Evolutionary conservation across 805 yeast species (phyloP).

Genomic region (Metschnikowia cubensis): DNA sequence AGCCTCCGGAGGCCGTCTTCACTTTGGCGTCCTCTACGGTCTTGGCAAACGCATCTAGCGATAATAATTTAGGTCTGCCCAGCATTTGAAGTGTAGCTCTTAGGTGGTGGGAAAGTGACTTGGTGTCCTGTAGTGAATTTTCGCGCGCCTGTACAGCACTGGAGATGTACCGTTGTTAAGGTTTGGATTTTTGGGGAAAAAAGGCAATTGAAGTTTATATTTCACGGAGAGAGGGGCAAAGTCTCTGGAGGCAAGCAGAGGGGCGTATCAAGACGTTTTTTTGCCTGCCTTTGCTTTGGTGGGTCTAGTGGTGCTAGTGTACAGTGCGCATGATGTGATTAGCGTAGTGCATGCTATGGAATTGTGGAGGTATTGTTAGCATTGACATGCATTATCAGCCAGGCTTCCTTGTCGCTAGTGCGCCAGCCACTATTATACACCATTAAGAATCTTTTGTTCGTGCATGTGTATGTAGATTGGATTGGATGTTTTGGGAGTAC

Average conservation of each 20-base stretch:
- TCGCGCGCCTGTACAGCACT: constrained; percentile 1
- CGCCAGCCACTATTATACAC: no score
- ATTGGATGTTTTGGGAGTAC: no score
- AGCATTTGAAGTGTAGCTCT: constrained; percentile 8
- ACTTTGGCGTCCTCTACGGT: constrained; percentile 92
- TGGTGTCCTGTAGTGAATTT: constrained; percentile 3
- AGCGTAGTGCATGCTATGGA: neutral
- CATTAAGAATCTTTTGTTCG: no score
- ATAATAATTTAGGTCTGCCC: constrained; percentile 42
- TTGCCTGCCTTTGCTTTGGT: no score
- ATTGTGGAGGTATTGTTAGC: neutral
- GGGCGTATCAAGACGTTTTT: no score
- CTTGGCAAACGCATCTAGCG: constrained; percentile 87
- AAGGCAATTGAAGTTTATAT: no score
- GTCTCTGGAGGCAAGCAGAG: no score
- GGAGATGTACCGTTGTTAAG: neutral
- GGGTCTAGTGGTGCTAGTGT: no score
- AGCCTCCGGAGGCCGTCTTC: constrained; percentile 85
- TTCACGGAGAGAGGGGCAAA: no score
- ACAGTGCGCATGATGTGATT: neutral
- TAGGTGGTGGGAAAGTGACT: neutral
- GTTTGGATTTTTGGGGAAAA: neutral
- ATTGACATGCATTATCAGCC: neutral
- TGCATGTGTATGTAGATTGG: no score
- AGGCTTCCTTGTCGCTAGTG: neutral